Evolutionary conservation across 164 flowering plant species (phyloP), one percentile per base, ranked within the genome.

Genomic region (Piper betle): DNA sequence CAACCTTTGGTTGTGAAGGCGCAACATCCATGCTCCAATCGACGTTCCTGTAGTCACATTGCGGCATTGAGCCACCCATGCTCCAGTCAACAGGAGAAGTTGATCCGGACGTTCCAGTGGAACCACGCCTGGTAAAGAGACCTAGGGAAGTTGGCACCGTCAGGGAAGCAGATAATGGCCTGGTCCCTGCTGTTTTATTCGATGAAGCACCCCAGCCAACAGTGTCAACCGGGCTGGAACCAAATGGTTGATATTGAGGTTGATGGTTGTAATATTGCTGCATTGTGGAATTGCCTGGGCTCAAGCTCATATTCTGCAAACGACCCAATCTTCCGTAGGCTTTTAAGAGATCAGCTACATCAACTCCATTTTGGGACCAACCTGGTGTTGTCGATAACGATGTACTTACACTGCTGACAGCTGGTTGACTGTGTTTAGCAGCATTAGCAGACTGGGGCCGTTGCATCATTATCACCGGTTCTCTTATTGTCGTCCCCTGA

Each of bases 401-500:
- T 37, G 83, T 74, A 10, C 79, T 61, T 48, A 74, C 72, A n/a
- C 73, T 64, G 65, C 70, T 75, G 2, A 78, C 53, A 17, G 67
- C 55, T 2, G 71, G 65, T 40, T 43, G 65, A 46, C 39, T 64
- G 42, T 69, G 80, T 68, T 80, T 81, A 40, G 60, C 55, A 64
- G 60, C 55, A 66, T 73, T 80, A 17, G 71, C 68, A 53, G 88
- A 70, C 53, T 81, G 86, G 0, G 85, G 84, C 3, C 85, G 85
- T 75, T 88, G 96, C 85, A 82, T 82, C 86, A 86, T 64, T n/a
- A 76, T 76, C 50, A 82, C 78, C 10, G 92, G 88, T 61, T 86
- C 96, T 68, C 85, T 86, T 12, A 75, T 59, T 3, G 77, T 20
- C 50, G 77, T 79, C 33, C 70, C 68, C 61, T 72, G 82, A 61